Percentiles rank a stretch among this genome's conserved stretches.
These are phyloP conservation scores for Zanthoxylum bungeanum DNA, from an alignment of 345 rosid species.

Conservation along the genomic window DNA sequence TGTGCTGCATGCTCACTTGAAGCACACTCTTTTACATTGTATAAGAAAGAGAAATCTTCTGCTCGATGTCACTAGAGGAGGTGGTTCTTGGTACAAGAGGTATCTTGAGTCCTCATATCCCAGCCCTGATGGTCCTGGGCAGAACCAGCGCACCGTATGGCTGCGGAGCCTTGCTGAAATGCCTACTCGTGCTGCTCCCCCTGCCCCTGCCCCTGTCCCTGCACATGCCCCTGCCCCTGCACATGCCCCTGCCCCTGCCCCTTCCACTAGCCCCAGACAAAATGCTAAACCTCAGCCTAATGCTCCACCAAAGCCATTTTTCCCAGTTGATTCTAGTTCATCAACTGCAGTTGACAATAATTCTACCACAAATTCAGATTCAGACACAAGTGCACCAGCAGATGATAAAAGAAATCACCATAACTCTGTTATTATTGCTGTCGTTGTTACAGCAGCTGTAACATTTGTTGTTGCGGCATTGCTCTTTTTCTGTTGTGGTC, in stretches of 20 bases:
- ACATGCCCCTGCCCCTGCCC: slow-evolving; percentile 12
- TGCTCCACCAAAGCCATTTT: slow-evolving; percentile 20
- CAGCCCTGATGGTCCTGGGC: slow-evolving; percentile 30
- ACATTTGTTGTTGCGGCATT: slow-evolving; percentile 65
- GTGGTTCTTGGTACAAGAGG: slow-evolving; percentile 32
- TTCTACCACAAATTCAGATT: slow-evolving; percentile 21
- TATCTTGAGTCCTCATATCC: slow-evolving; percentile 31
- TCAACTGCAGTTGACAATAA: slow-evolving; percentile 27
- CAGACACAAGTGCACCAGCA: slow-evolving; percentile 24
- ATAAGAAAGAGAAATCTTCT: slow-evolving; percentile 42
- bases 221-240: neutral
- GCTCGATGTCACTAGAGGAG: slow-evolving; percentile 34
- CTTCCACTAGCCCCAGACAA: neutral
- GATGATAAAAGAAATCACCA: slow-evolving; percentile 24
- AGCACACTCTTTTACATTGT: slow-evolving; percentile 52
- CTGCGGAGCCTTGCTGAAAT: slow-evolving; percentile 24
- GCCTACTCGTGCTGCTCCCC: slow-evolving; percentile 26
- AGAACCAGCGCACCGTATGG: slow-evolving; percentile 35
- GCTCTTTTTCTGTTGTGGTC: slow-evolving; percentile 59
- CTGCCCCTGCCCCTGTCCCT: slow-evolving; percentile 21
- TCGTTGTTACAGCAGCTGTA: slow-evolving; percentile 62
- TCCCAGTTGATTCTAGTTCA: slow-evolving; percentile 22
- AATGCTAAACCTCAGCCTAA: neutral
- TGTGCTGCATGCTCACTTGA: slow-evolving; percentile 38
- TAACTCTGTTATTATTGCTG: slow-evolving; percentile 57